These are phyloP conservation scores for Zygotorulaspora mrakii DNA, from an alignment of 1,139 yeast genomes.

Conservation along the genomic window DNA sequence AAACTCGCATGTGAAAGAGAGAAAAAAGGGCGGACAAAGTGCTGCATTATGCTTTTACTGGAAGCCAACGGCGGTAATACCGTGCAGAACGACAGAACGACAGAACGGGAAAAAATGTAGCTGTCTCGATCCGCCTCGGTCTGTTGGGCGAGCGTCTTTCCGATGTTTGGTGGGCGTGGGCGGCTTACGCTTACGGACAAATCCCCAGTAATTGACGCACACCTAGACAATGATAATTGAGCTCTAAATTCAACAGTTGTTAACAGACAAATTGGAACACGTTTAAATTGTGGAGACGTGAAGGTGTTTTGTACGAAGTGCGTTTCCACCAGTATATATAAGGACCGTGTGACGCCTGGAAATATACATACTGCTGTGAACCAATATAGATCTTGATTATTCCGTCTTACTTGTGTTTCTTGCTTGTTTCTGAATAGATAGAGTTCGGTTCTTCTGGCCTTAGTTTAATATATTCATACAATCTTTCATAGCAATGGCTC, in stretches of 20 bases:
- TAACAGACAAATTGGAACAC: constrained; percentile 4
- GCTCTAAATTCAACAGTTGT: constrained; percentile 5
- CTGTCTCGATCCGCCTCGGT: no score
- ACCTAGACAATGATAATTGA: no score
- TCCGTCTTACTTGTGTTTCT: background rate
- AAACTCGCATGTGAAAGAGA: no score
- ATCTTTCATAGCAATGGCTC: constrained; percentile 43
- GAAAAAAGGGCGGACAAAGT: no score
- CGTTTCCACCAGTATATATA: constrained; percentile 1
- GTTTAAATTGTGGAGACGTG: constrained; percentile 3
- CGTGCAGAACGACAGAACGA: no score
- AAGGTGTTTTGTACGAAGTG: constrained; percentile 1
- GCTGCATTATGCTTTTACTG: no score
- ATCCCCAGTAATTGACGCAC: background rate
- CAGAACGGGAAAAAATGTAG: no score
- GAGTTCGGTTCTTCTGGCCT: background rate
- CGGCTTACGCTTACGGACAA: background rate
- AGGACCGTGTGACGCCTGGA: background rate
- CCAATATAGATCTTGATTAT: no score
- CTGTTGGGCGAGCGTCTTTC: no score
- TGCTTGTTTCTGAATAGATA: background rate
- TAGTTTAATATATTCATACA: constrained; percentile 10
- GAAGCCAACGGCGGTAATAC: no score
- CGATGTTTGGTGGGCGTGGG: no score
- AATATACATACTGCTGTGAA: no score